Conservation (phyloP, 1,139 yeast species). For the Zhuliangozyma parablackwelliae region DNA sequence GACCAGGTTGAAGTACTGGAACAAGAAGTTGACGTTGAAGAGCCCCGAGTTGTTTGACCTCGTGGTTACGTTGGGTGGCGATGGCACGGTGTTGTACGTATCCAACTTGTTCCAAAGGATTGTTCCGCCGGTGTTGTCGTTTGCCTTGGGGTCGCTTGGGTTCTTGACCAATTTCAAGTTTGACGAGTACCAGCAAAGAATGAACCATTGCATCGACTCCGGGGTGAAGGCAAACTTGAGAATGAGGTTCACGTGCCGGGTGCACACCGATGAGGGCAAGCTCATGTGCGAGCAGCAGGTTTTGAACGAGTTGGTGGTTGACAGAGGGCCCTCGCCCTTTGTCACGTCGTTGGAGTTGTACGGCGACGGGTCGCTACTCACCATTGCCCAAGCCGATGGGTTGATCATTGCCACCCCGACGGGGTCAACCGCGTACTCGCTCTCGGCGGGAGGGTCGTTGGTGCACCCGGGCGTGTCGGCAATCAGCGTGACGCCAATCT, state of each 20-base stretch:
- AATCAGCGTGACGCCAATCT: conserved; percentile 83
- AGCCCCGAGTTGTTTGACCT: conserved; percentile 66
- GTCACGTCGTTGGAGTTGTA: conserved; percentile 78
- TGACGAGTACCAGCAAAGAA: conserved; percentile 57
- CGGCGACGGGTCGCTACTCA: conserved; percentile 74
- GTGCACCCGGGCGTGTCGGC: conserved; percentile 91
- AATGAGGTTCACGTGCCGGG: conserved; percentile 75
- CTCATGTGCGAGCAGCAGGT: conserved; percentile 73
- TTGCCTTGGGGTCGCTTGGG: conserved; percentile 77
- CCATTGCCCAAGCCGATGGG: conserved; percentile 91
- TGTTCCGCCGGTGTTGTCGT: conserved; percentile 86
- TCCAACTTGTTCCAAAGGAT: conserved; percentile 73
- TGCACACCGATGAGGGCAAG: conserved; percentile 53
- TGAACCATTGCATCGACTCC: conserved; percentile 53
- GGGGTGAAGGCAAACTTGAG: conserved; percentile 77
- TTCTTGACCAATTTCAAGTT: conserved; percentile 75
- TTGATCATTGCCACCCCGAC: conserved; percentile 86
- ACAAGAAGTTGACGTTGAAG: conserved; percentile 48
- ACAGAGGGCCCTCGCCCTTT: conserved; percentile 85
- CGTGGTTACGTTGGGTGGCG: conserved; percentile 82
- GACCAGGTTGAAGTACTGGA: conserved; percentile 61
- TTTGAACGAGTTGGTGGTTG: conserved; percentile 77
- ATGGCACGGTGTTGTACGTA: conserved; percentile 81
- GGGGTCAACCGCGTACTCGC: conserved; percentile 86
- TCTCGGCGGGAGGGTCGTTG: conserved; percentile 86